phyloP scores from a whole-genome alignment of 768 basidiomycete genomes.

The Boletus insuetus region DNA sequence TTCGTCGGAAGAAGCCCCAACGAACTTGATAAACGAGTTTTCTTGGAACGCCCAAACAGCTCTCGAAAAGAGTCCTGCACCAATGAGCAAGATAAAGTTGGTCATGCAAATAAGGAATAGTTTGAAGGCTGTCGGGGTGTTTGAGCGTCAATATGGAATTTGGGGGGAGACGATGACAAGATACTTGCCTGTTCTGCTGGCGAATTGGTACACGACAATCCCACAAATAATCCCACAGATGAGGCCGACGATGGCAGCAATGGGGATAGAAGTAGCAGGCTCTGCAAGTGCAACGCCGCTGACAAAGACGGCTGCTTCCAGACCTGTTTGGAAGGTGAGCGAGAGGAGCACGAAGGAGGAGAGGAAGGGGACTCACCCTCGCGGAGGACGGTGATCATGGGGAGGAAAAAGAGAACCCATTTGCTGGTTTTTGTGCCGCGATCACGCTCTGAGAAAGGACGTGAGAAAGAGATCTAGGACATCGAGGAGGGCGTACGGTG shows the following conservation, averaged over 20 bases:
- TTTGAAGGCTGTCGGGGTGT: constrained; percentile 52
- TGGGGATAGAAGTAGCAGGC: constrained; percentile 80
- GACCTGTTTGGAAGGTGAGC: constrained; percentile 37
- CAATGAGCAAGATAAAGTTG: constrained; percentile 88
- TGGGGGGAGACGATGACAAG: too few species aligned
- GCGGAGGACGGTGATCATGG: constrained; percentile 87
- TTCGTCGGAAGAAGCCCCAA: constrained; percentile 76
- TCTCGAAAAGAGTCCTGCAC: constrained; percentile 88
- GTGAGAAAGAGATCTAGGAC: neutral
- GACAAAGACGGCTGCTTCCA: constrained; percentile 93
- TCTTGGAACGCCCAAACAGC: constrained; percentile 70
- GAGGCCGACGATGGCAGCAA: constrained; percentile 85
- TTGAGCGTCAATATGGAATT: neutral
- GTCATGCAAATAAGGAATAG: constrained; percentile 93
- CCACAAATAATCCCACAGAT: constrained; percentile 75
- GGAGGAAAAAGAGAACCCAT: constrained; percentile 89
- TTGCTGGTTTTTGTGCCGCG: constrained; percentile 55
- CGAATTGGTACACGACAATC: constrained; percentile 76
- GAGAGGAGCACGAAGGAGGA: neutral
- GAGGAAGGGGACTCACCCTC: constrained; percentile 55
- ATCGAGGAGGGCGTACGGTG: constrained; percentile 37
- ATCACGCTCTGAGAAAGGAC: constrained; percentile 39
- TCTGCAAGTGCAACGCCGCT: constrained; percentile 89
- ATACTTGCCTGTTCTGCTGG: constrained; percentile 62
- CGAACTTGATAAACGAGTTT: constrained; percentile 61